Evolutionary conservation across 495 filamentous ascomycete species (phyloP), one percentile per base, ranked within the genome.

Genomic region (Clavariopsis aquatica): DNA sequence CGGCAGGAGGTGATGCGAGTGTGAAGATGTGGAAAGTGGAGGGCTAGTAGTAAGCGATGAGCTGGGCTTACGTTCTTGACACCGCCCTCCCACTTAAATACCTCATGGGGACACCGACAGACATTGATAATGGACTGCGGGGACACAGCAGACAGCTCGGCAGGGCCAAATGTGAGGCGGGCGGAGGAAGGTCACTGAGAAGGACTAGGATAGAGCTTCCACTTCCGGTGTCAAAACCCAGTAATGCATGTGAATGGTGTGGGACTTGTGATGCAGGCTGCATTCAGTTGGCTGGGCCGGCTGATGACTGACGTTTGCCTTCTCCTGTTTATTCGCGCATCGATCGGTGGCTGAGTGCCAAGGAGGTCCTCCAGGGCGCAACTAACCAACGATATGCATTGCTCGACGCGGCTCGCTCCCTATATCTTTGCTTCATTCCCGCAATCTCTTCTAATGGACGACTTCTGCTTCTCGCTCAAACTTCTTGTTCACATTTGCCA

Each of bases 21-120:
- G 83, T 98, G 23, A 98, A 96, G 82, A 81, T 92, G 47, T 98
- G 94, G 94, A 82, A 79, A 63, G 86, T 96, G 17, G 6, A n/a
- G 23, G 49, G 57, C 64, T 43, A 17, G n/a, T 15, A 43, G 38
- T 17, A 17, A 43, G 38, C 38, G 38, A 6, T n/a, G 38, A 43
- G 5, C 12, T 7, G 38, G 38, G 38, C 38, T 43, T 43, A 10
- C n/a, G 38, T 2, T 17, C 38, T n/a, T 13, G 31, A 36, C 6
- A 6, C 6, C 31, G 31, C 31, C 31, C 31, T 36, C 31, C 38
- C 4, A 43, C 3, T 43, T n/a, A 43, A 2, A 7, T n/a, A 17
- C 2, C 38, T 7, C 38, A 43, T n/a, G 4, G 2, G 2, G 8
- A 43, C 15, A 9, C 8, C 2, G 38, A 43, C 12, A n/a, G 8